Percentiles rank a stretch among this genome's conserved stretches.
phyloP scores from a whole-genome alignment of 805 yeast genomes.

The Pichia membranifaciens region DNA sequence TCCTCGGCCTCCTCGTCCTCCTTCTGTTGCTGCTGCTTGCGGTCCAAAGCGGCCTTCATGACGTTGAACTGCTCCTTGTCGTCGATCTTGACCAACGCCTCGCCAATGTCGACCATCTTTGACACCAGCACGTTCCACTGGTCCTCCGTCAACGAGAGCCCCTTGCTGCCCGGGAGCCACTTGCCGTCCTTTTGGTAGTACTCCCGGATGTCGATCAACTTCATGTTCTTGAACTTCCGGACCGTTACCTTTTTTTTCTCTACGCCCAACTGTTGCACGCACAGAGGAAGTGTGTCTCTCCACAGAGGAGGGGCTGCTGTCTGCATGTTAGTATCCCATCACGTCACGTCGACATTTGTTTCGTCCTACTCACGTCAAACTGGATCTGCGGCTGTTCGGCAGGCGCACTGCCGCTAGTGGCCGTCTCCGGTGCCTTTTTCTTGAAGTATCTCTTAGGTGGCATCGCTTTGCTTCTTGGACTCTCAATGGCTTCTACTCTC shows the following conservation, averaged over 20 bases:
- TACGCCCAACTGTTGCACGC: constrained; percentile 18
- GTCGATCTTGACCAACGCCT: constrained; percentile 37
- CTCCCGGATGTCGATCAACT: constrained; percentile 79
- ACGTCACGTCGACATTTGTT: too few relatives aligned
- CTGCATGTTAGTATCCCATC: neutral
- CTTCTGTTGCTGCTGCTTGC: neutral
- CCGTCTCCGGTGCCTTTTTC: constrained; percentile 1
- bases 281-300: neutral
- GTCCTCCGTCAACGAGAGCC: constrained; percentile 54
- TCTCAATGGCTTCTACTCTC: too few relatives aligned
- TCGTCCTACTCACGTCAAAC: constrained; percentile 12
- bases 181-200: constrained; percentile 58
- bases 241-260: constrained; percentile 70
- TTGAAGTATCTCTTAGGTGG: constrained; percentile 10
- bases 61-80: constrained; percentile 25
- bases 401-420: neutral
- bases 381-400: constrained; percentile 12
- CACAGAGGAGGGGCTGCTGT: too few relatives aligned
- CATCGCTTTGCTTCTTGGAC: neutral
- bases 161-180: constrained; percentile 77
- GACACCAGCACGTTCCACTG: constrained; percentile 48
- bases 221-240: constrained; percentile 58
- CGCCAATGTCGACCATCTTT: constrained; percentile 41
- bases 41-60: constrained; percentile 12
- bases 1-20: constrained; percentile 1